Evolutionary conservation across 176 grass and related monocot genomes (phyloP).

Genomic region (Aechmea fasciata): DNA sequence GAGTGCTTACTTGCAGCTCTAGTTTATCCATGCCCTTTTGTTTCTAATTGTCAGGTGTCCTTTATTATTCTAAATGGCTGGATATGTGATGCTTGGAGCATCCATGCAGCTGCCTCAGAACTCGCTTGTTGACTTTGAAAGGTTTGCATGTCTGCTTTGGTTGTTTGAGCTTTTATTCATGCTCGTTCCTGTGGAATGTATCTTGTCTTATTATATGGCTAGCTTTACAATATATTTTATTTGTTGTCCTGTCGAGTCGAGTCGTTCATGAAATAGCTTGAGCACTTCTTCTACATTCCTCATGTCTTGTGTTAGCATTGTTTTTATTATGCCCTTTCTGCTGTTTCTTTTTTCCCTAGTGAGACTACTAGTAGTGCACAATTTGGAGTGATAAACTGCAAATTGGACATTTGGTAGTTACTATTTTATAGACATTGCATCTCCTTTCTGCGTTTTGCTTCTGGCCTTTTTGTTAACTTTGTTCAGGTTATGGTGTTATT

Average conservation of each 20-base stretch:
- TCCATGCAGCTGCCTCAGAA: conserved; percentile 23
- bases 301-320: too few relatives aligned
- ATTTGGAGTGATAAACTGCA: too few relatives aligned
- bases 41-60: conserved; percentile 31
- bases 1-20: conserved; percentile 7
- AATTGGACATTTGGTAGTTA: too few relatives aligned
- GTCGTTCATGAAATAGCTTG: too few relatives aligned
- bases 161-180: conserved; percentile 60
- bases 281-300: too few relatives aligned
- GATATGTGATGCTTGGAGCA: conserved; percentile 33
- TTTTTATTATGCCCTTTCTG: too few relatives aligned
- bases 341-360: too few relatives aligned
- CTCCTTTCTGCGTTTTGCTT: too few relatives aligned
- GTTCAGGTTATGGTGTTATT: too few relatives aligned
- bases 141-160: conserved; percentile 47
- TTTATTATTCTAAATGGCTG: conserved; percentile 20
- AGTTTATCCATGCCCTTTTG: conserved; percentile 30
- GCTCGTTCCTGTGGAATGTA: conserved; percentile 22
- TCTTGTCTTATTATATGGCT: conserved; percentile 50
- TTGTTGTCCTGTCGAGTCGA: conserved; percentile 1
- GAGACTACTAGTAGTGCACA: too few relatives aligned
- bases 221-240: conserved; percentile 40
- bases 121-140: conserved; percentile 25
- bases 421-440: too few relatives aligned
- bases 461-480: too few relatives aligned